These are phyloP conservation scores for Scopulariopsis brevicaulis DNA, from an alignment of 2,329 filamentous ascomycete genomes.

Conservation along the genomic window DNA sequence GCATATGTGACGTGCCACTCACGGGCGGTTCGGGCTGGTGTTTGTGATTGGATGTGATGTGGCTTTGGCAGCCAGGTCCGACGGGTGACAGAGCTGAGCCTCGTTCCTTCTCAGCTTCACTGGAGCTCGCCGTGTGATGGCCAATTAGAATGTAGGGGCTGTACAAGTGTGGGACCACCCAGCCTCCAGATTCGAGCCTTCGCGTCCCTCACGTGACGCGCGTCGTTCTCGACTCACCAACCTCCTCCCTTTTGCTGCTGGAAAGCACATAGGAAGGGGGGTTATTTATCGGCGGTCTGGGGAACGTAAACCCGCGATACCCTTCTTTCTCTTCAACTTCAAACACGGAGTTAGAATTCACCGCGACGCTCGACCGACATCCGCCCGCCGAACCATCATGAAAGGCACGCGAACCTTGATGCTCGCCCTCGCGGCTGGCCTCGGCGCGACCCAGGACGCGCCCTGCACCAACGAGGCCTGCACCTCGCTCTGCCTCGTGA, in stretches of 20 bases:
- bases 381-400: not conserved
- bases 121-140: not conserved
- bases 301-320: not conserved
- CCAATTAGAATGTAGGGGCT: not conserved
- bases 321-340: not conserved
- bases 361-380: not conserved
- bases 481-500: conserved; percentile 2
- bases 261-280: not conserved
- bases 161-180: not conserved
- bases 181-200: not conserved
- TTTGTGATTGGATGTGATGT: no score
- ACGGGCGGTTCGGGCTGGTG: no score
- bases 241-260: not conserved
- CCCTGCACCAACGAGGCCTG: conserved; percentile 4
- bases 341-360: not conserved
- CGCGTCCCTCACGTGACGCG: not conserved
- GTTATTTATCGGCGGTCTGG: not conserved
- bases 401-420: not conserved
- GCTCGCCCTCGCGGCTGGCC: not conserved
- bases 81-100: no score
- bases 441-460: not conserved
- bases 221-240: not conserved
- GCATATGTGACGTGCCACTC: no score
- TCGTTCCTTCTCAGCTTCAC: no score
- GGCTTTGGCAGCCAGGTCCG: no score